A percentile compares a stretch with the other conserved stretches of the same genome.
phyloP scores from a whole-genome alignment of 768 basidiomycete species.

The Lactifluus echinatus region DNA sequence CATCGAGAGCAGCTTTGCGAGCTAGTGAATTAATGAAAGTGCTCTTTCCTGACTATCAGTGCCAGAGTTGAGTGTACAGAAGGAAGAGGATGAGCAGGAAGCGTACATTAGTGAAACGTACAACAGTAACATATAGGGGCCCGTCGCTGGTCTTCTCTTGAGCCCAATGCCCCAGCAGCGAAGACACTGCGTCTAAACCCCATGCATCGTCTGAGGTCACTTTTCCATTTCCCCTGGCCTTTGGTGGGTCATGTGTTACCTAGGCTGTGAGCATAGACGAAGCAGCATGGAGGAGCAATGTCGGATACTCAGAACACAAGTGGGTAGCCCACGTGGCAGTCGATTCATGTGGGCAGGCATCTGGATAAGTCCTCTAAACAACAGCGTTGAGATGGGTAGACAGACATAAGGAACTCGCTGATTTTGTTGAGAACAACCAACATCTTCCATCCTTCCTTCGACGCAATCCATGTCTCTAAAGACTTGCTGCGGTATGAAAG shows the following conservation, averaged over 20 bases:
- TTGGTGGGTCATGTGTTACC: slow-evolving; percentile 21
- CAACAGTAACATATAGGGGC: slow-evolving; percentile 62
- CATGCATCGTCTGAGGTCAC: slow-evolving; percentile 47
- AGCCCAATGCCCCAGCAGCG: slow-evolving; percentile 40
- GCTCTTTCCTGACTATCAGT: slow-evolving; percentile 73
- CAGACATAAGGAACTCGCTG: slow-evolving; percentile 31
- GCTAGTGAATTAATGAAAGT: slow-evolving; percentile 75
- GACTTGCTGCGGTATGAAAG: slow-evolving; percentile 56
- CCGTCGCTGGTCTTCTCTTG: slow-evolving; percentile 38
- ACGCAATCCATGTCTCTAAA: slow-evolving; percentile 46
- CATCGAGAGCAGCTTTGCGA: slow-evolving; percentile 39
- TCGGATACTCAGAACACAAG: slow-evolving; percentile 51
- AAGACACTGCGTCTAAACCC: slow-evolving; percentile 46
- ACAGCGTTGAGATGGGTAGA: background rate
- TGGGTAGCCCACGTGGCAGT: slow-evolving; percentile 58
- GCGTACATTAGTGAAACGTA: slow-evolving; percentile 77
- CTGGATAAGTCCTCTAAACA: slow-evolving; percentile 33
- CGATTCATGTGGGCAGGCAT: slow-evolving; percentile 71
- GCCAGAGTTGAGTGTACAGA: background rate
- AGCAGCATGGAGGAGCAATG: slow-evolving; percentile 66
- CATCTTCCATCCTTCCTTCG: slow-evolving; percentile 38
- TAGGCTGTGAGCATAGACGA: slow-evolving; percentile 50
- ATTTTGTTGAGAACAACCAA: slow-evolving; percentile 80
- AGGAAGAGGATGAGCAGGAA: background rate
- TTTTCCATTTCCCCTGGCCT: slow-evolving; percentile 36